Conservation (phyloP, 768 basidiomycete species). For the Leccinum boreale region DNA sequence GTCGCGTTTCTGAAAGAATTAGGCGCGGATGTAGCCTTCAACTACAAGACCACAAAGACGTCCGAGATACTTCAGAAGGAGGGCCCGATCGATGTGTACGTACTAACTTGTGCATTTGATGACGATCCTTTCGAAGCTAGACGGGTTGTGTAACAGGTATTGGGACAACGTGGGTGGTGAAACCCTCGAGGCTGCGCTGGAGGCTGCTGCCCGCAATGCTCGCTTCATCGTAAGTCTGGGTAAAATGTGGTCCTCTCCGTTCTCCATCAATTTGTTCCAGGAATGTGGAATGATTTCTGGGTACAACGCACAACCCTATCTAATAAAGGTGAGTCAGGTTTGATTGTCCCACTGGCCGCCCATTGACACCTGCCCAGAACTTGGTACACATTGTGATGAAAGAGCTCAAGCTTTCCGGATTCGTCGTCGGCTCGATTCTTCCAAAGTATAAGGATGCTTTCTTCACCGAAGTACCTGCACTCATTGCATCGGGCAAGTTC, state of each 20-base stretch:
- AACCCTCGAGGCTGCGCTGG: conserved; percentile 53
- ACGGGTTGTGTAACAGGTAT: conserved; percentile 1
- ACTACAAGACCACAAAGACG: conserved; percentile 62
- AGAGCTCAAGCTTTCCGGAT: conserved; percentile 42
- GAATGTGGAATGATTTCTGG: conserved; percentile 33
- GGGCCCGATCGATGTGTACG: conserved; percentile 53
- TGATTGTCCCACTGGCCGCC: neutral
- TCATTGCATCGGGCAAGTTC: conserved; percentile 44
- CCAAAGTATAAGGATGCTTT: conserved; percentile 41
- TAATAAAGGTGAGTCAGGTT: conserved; percentile 7
- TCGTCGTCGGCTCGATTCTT: conserved; percentile 33
- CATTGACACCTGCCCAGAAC: conserved; percentile 28
- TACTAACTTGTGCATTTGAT: neutral
- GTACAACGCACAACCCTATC: conserved; percentile 14
- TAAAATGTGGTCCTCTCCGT: no score
- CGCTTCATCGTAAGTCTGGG: conserved; percentile 41
- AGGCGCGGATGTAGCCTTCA: conserved; percentile 68
- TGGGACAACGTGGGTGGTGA: conserved; percentile 25
- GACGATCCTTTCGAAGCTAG: neutral
- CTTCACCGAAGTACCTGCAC: conserved; percentile 37
- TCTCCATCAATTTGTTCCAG: neutral
- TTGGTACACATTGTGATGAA: conserved; percentile 37
- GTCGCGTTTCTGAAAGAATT: conserved; percentile 55
- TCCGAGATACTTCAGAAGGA: conserved; percentile 50
- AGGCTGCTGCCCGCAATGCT: conserved; percentile 39